phyloP scores from a whole-genome alignment of 805 yeast genomes.

The Candida fluviatilis region DNA sequence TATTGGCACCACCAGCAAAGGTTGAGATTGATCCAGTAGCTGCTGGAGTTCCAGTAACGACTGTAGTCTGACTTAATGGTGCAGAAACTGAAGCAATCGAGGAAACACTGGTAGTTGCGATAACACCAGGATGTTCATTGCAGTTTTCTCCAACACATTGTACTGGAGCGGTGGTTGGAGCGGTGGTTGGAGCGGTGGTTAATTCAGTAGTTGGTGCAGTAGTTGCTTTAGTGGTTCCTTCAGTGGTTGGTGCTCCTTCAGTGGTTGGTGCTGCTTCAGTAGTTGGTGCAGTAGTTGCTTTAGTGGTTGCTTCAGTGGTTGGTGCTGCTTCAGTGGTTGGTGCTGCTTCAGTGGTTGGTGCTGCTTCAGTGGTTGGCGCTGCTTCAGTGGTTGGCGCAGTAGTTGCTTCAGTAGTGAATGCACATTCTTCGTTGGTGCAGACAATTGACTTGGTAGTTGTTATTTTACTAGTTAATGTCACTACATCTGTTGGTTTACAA shows the following conservation, averaged over 20 bases:
- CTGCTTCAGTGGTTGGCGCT: background rate
- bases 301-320: too few relatives aligned
- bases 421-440: too few relatives aligned
- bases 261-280: too few relatives aligned
- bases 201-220: background rate
- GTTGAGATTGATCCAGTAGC: background rate
- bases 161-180: background rate
- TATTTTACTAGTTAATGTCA: too few relatives aligned
- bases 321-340: background rate
- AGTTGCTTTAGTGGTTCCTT: too few relatives aligned
- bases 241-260: background rate
- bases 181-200: slow-evolving; percentile 1
- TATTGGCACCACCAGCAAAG: background rate
- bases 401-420: too few relatives aligned
- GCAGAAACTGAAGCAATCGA: background rate
- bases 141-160: background rate
- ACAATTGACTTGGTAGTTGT: too few relatives aligned
- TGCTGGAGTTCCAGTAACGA: background rate
- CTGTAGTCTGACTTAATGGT: background rate
- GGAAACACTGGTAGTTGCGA: too few relatives aligned
- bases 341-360: background rate
- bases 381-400: background rate
- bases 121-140: background rate
- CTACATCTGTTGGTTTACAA: too few relatives aligned
- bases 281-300: too few relatives aligned